Evolutionary conservation across 2,329 filamentous ascomycete species (phyloP).

Genomic region (Penicillium brevicompactum): DNA sequence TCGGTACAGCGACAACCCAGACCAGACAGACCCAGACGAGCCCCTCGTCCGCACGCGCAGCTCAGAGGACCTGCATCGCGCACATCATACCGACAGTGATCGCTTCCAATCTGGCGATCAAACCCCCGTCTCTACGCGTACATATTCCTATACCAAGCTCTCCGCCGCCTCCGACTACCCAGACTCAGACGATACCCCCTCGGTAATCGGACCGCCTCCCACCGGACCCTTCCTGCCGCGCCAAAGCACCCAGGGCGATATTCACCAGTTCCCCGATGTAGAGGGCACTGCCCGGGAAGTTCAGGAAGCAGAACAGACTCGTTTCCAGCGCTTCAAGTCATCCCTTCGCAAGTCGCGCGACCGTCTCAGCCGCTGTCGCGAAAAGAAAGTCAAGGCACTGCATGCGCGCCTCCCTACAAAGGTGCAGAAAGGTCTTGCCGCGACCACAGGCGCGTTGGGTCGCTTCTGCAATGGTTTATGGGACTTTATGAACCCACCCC

Average conservation of each 20-base stretch:
- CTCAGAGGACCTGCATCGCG: slow-evolving; percentile 30
- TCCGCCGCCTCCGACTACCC: slow-evolving; percentile 21
- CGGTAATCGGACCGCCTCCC: slow-evolving; percentile 35
- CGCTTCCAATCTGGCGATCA: slow-evolving; percentile 42
- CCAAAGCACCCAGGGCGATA: slow-evolving; percentile 53
- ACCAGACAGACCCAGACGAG: slow-evolving; percentile 40
- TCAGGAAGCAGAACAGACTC: slow-evolving; percentile 26
- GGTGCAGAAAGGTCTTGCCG: slow-evolving; percentile 54
- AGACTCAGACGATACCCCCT: slow-evolving; percentile 20
- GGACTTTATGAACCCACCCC: slow-evolving; percentile 98
- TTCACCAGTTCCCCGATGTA: slow-evolving; percentile 59
- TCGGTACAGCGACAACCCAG: slow-evolving; percentile 44
- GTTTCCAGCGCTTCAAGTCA: slow-evolving; percentile 32
- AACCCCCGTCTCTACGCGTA: slow-evolving; percentile 40
- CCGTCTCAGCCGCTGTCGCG: slow-evolving; percentile 22
- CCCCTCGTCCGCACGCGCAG: slow-evolving; percentile 36
- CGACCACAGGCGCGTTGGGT: slow-evolving; percentile 41
- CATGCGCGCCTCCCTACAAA: slow-evolving; percentile 56
- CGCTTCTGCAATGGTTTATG: slow-evolving; percentile 70
- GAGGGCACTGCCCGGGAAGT: slow-evolving; percentile 32
- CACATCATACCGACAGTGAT: slow-evolving; percentile 13
- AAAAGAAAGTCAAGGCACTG: slow-evolving; percentile 25
- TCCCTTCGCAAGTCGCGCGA: slow-evolving; percentile 21
- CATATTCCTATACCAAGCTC: slow-evolving; percentile 40
- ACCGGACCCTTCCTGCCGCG: slow-evolving; percentile 39